Conservation (phyloP, 129 eudicot genomes). For the Arctium lappa region DNA sequence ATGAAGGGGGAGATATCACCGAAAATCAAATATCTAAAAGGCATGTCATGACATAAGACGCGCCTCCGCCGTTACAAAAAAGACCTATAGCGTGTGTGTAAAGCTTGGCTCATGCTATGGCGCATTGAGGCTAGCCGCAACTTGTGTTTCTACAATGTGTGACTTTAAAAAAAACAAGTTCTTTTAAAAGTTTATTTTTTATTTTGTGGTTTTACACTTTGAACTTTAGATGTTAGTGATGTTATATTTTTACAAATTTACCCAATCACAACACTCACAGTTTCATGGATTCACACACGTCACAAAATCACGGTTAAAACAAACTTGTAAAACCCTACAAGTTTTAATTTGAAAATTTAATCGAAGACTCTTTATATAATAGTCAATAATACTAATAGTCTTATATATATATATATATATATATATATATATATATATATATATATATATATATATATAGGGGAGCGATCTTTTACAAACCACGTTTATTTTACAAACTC, state of each 20-base stretch:
- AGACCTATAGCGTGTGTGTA: background rate
- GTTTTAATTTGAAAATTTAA: no score
- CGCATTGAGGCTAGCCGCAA: background rate
- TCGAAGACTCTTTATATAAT: no score
- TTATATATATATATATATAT: no score
- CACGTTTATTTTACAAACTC: no score
- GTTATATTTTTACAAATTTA: background rate
- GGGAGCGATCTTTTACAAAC: no score
- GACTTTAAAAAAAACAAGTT: background rate
- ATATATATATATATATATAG: no score
- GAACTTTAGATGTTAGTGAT: background rate
- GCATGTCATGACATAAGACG: background rate
- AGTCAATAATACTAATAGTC: no score
- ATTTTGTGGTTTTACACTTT: background rate
- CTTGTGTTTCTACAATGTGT: background rate
- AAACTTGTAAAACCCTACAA: no score
- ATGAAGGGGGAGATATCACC: background rate
- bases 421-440: no score
- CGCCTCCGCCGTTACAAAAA: background rate
- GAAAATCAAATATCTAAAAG: background rate
- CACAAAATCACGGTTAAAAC: no score
- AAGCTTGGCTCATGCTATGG: background rate
- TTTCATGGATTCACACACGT: no score
- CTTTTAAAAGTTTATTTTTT: background rate
- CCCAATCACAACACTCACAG: no score